Base-by-base conservation (phyloP, 352 stramenopile species). In the Phytophthora ramorum region DNA sequence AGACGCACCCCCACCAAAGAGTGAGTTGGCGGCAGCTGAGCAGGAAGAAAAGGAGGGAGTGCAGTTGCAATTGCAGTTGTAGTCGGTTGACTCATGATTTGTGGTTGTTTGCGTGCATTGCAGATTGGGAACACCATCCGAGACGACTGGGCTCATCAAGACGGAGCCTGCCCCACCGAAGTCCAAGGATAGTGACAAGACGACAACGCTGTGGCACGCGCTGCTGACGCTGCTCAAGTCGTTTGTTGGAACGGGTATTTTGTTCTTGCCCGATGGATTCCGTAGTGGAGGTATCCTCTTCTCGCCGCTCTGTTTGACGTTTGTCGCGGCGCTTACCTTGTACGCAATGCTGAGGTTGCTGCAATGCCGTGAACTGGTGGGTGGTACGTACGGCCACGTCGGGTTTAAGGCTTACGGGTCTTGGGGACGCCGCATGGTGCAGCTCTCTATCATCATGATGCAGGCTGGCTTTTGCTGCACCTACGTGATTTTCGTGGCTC, bases 391-490 rank as follows among this genome's bases (percentile, higher is more conserved):
- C 56, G 84, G 86, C 20, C 83, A 94, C 53, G 71, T 94, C 24
- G 86, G 86, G 5, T 88, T 77, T 58, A 69, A 78, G 19, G 84
- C 84, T n/a, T 91, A 81, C 41, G 86, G 86, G 2, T 46, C 58
- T n/a, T 91, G 78, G 82, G 86, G 86, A 8, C 75, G 74, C 0
- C 81, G 84, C 24, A 87, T 91, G 76, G 86, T 94, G 44, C 84
- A 94, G 66, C 69, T 89, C 26, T 94, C 86, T 30, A 91, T 92
- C 68, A 89, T 94, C 40, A 73, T 94, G 48, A 92, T 93, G 86
- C 86, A 94, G 50, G 66, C 74, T n/a, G 86, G 86, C 12, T 94
- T 94, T 53, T 94, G 86, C 73, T 94, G 86, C 48, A 92, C 86
- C 6, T 94, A 94, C 59, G 74, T 93, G 26, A 94, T 94, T 63